Evolutionary conservation across 768 basidiomycete species (phyloP).

Genomic region (Boletus tomentosulus): DNA sequence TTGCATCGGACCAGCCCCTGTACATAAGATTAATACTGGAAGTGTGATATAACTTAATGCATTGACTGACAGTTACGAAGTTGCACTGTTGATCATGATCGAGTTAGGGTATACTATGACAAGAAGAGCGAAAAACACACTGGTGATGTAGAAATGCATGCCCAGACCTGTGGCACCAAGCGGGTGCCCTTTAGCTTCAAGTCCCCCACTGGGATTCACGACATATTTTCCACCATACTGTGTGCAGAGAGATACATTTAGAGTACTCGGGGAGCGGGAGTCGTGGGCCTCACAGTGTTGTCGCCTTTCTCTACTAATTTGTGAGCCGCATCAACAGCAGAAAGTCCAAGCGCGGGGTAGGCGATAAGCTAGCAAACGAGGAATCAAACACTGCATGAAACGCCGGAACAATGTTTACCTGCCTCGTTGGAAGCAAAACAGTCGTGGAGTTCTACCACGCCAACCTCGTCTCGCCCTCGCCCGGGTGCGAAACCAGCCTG

Average conservation of each 20-base stretch:
- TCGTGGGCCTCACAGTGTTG: slow-evolving; percentile 55
- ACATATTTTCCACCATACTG: slow-evolving; percentile 85
- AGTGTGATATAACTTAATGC: neutral
- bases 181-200: slow-evolving; percentile 88
- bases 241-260: neutral
- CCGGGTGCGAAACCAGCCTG: slow-evolving; percentile 66
- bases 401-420: slow-evolving; percentile 4
- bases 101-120: neutral
- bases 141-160: slow-evolving; percentile 85
- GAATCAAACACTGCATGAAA: neutral
- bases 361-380: slow-evolving; percentile 55
- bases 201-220: slow-evolving; percentile 78
- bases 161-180: slow-evolving; percentile 79
- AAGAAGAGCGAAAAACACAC: slow-evolving; percentile 35
- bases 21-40: neutral
- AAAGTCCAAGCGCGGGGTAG: slow-evolving; percentile 78
- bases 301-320: slow-evolving; percentile 71
- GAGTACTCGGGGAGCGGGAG: neutral
- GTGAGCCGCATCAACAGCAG: slow-evolving; percentile 60
- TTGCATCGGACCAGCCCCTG: slow-evolving; percentile 86
- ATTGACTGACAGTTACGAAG: slow-evolving; percentile 55
- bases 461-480: slow-evolving; percentile 64
- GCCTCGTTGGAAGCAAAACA: slow-evolving; percentile 85
- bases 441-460: slow-evolving; percentile 84
- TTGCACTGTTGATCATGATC: slow-evolving; percentile 50